phyloP scores from a whole-genome alignment of 2,329 filamentous ascomycete genomes.

The Cryphonectria nitschkei region DNA sequence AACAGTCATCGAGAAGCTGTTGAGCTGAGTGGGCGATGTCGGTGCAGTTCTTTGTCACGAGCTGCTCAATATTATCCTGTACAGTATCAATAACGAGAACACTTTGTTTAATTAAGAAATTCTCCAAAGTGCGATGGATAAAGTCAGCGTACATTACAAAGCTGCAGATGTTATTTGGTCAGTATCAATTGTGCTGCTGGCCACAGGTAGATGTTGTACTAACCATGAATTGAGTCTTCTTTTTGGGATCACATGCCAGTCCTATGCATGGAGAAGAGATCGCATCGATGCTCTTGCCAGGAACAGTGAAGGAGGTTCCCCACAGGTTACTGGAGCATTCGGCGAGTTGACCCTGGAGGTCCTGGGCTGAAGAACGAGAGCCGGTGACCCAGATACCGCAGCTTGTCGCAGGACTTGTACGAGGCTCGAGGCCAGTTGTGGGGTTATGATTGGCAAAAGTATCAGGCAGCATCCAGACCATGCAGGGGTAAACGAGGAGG shows the following conservation, averaged over 20 bases:
- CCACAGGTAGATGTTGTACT: not conserved
- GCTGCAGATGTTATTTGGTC: not conserved
- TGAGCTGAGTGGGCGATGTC: not conserved
- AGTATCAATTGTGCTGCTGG: not conserved
- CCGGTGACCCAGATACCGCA: not conserved
- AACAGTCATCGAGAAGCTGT: constrained; percentile 4
- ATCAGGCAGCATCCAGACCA: not conserved
- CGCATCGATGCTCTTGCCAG: not conserved
- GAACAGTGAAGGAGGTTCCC: not conserved
- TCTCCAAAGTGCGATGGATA: not conserved
- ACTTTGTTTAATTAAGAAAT: not conserved
- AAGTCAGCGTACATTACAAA: not conserved
- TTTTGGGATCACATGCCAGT: constrained; percentile 5
- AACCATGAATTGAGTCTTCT: constrained; percentile 1
- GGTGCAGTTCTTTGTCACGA: not conserved
- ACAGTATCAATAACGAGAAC: not conserved
- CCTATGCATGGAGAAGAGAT: constrained; percentile 13
- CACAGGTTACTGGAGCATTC: not conserved
- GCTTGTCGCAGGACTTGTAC: not conserved
- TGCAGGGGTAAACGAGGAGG: not conserved
- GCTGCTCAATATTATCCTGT: not conserved
- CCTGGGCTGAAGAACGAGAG: not conserved
- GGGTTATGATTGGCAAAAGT: not conserved
- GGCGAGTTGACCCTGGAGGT: not conserved
- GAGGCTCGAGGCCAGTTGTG: not conserved